Percentiles rank a stretch among this genome's conserved stretches.
Conservation (phyloP, 805 yeast species). For the Yarrowia keelungensis region DNA sequence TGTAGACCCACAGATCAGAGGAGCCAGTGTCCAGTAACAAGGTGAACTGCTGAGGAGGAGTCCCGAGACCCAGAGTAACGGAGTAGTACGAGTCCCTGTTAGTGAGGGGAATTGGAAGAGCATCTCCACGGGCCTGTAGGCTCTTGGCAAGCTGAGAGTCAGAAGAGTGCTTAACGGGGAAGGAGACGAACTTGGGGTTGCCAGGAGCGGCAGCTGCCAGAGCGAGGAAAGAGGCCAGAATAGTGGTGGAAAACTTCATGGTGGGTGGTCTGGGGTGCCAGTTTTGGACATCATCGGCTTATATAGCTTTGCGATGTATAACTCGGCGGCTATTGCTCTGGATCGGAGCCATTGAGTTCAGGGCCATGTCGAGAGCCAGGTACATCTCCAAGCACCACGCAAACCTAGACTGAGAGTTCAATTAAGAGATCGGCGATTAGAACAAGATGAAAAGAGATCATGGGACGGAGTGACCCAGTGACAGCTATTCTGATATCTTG, state of each 20-base stretch:
- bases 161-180: not conserved
- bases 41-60: not conserved
- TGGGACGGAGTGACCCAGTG: too few species aligned
- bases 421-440: too few species aligned
- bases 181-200: not conserved
- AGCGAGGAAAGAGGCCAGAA: not conserved
- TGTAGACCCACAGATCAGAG: conserved; percentile 4
- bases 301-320: too few species aligned
- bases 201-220: not conserved
- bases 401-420: too few species aligned
- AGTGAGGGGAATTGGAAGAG: not conserved
- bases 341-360: too few species aligned
- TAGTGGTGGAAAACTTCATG: not conserved
- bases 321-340: too few species aligned
- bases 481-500: too few species aligned
- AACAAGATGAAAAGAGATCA: too few species aligned
- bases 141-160: not conserved
- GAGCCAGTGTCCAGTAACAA: not conserved
- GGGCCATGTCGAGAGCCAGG: too few species aligned
- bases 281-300: too few species aligned
- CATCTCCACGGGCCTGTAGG: not conserved
- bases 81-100: not conserved
- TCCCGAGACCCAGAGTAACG: not conserved
- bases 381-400: too few species aligned
- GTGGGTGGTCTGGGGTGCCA: not conserved